Base-by-base conservation (phyloP, 257 asterid species). In the Salvia hispanica region DNA sequence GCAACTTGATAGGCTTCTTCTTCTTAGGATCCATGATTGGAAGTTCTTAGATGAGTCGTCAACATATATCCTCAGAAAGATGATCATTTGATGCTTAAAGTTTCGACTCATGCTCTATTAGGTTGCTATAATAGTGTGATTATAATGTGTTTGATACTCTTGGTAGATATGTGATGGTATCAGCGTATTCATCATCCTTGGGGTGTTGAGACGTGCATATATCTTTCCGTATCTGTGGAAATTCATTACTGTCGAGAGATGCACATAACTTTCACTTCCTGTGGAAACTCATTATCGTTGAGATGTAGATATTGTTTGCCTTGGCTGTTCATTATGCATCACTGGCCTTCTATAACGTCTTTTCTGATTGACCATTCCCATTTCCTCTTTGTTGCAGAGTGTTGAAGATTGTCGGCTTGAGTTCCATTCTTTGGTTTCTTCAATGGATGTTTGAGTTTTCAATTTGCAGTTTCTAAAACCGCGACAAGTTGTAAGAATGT, bases 401-500 rank as follows among this genome's bases (percentile, higher is more conserved):
- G 57, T 28, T 59, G 25, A 37, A 54, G 39, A 25, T 45, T 31
- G 46, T 39, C 50, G 42, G 71, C 47, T 34, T 36, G 58, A 45
- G 42, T 47, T 40, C 34, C 37, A 9, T 53, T 21, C 33, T 58
- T 15, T 31, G 39, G 21, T 18, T 47, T 58, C 7, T 43, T 11
- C 33, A 7, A 70, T 0, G n/a, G 7, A 58, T 16, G 28, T 50
- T 55, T 14, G 2, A 62, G 25, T 5, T 2, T 64, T 60, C 16
- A 13, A 33, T 18, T 16, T 43, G 55, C 43, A 13, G 63, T 1
- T 77, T 51, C 46, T 12, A 6, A 11, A 69, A 25, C 66, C 57
- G 46, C 6, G 66, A 69, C 18, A 36, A 36, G 3, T 31, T 75
- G 76, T 65, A 65, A 65, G 73, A 66, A 76, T 65, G 5, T 65